Evolutionary conservation across 1,284 basidiomycete species (phyloP), one percentile per base, ranked within the genome.

Genomic region (Moniliophthora roreri): DNA sequence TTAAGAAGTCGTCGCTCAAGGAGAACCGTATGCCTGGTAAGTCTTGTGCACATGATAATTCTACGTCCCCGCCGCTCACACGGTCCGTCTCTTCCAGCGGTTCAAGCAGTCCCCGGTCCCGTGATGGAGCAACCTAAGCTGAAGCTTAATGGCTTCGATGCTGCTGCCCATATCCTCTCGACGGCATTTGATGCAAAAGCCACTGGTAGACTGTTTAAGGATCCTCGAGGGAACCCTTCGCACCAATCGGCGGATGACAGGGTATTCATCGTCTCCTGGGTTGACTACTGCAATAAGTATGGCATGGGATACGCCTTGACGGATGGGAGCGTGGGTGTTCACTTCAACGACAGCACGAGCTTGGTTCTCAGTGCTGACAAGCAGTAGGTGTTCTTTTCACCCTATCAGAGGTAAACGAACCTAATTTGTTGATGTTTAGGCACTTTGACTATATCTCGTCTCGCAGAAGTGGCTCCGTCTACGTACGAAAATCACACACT

Each of bases 211-310:
- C 65, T 88, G 10, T 93, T 89, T 74, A 73, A 77, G 2, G 79
- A 89, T 60, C 85, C 88, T 11, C 70, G 81, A 48, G 73, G 77
- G 56, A 78, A 82, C 49, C 65, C 66, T 4, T 63, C 71, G 36
- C 71, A 88, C 3, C 79, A 80, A 28, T 69, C 93, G 1, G 78
- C 80, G 0, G 78, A 85, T 11, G 91, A 95, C 37, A 81, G 78
- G 51, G 88, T 96, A 13, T 99, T 98, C 71, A 93, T 99, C 60
- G 91, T 92, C 1, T 93, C 91, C 8, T 99, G 96, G 96, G 89
- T 98, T 44, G 96, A 99, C 70, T 98, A 98, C 68, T 95, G 92
- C 68, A 93, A 95, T 70, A 97, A 97, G 75, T 99, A 98, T 71
- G 97, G 96, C 9, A 95, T 98, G 85, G 97, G 95, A 1, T 98